Conservation (phyloP, 2,329 filamentous ascomycete species). For the Zarea fungicola region DNA sequence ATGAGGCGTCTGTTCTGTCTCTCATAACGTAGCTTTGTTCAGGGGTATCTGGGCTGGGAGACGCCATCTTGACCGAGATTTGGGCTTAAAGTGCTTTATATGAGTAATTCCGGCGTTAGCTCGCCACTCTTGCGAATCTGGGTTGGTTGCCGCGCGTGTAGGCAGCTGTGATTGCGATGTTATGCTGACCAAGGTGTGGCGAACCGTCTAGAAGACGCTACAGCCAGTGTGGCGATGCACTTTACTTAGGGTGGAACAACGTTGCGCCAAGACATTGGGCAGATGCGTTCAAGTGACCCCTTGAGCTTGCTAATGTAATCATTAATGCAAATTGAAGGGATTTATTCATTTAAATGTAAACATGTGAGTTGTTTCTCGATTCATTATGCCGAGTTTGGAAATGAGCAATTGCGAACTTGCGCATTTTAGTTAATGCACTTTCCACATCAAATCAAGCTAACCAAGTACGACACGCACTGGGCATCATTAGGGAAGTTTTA, state of each 20-base stretch:
- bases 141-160: background rate
- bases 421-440: no score
- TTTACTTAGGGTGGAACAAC: conserved; percentile 10
- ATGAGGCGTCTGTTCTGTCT: conserved; percentile 66
- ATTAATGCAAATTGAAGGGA: no score
- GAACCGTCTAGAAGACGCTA: conserved; percentile 14
- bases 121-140: background rate
- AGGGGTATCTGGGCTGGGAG: conserved; percentile 35
- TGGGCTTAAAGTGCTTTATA: background rate
- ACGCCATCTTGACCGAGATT: conserved; percentile 43
- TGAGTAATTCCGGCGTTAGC: background rate
- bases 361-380: no score
- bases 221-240: conserved; percentile 4
- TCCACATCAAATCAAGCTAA: no score
- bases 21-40: conserved; percentile 67
- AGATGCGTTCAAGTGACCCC: background rate
- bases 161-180: conserved; percentile 9
- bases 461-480: no score
- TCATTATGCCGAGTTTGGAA: no score
- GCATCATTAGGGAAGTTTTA: no score
- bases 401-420: no score
- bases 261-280: conserved; percentile 1
- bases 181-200: conserved; percentile 10
- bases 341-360: background rate
- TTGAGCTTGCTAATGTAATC: no score